Base-by-base conservation (phyloP, 768 basidiomycete species). In the Dendrothele bispora region DNA sequence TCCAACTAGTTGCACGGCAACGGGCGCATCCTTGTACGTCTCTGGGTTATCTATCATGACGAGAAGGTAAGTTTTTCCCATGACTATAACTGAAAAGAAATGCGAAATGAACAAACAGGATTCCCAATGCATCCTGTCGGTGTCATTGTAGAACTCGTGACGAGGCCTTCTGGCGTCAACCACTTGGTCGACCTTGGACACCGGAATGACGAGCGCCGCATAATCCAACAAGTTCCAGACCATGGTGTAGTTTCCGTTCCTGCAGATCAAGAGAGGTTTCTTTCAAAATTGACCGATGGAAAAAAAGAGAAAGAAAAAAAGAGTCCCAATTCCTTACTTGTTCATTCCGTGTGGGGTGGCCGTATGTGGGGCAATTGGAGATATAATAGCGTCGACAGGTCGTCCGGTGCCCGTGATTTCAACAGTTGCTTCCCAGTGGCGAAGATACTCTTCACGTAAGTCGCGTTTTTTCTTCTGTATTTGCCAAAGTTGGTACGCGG, bases 331-430 rank as follows among this genome's bases (percentile, higher is more conserved):
- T 39, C 26, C 75, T 54, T 36, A 85, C 83, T 43, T 69, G 49
- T 77, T 77, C 40, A 60, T 60, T 14, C 86, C 86, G 56, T 88
- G 88, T 8, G 82, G 86, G 4, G 79, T 66, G 1, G 88, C 84
- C 1, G 74, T 65, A 57, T 69, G 82, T 2, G 86, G 73, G 2
- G 83, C 82, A 2, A 69, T 73, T 18, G 90, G 85, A 2, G 72
- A 66, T 28, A 91, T 83, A 54, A 92, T 79, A 2, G 84, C 88
- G 58, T 91, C 90, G 5, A 91, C 76, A 4, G 87, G 84, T 2
- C 90, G 66, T 2, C 84, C 86, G 0, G 86, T 91, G 0, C 78
- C 79, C 0, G 87, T 90, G 12, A 55, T 39, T 0, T 45, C 51
- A 8, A 55, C 65, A 0, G 82, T 84, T 4, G 64, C 69, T 42